Base-by-base conservation (phyloP, 768 basidiomycete genomes). In the Lenzites betulinus region DNA sequence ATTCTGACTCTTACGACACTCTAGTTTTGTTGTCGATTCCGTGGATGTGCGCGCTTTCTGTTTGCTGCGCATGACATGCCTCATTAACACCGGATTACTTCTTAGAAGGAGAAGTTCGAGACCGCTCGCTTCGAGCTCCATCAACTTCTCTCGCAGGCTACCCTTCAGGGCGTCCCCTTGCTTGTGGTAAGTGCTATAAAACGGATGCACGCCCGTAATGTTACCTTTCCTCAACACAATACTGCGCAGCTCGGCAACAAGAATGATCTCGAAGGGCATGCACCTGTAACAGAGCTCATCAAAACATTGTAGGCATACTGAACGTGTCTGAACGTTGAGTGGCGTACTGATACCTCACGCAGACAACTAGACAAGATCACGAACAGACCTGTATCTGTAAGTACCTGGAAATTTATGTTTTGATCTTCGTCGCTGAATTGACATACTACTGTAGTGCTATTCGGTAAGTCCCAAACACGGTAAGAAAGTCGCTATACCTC, bases 11-110 rank as follows among this genome's bases (percentile, higher is more conserved):
- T 7, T 20, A n/a, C 38, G 4, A 41, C 25, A 30, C 41, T 30
- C 35, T 28, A 96, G 94, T 20, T 95, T 93, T 68, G 91, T 97
- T n/a, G 90, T 97, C 22, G 95, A 97, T 71, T 90, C 95, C 3
- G 80, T 83, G 49, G 94, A 96, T 70, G 93, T 93, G 69, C 64
- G 89, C 78, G 2, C 44, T 38, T n/a, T 30, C 62, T 38, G 7
- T 13, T n/a, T 36, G 2, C 20, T 23, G 23, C 9, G n/a, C 35
- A 44, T 22, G 33, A 11, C 16, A n/a, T 5, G 41, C 3, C 62
- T 6, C 26, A 2, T 41, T 51, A 35, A 59, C 38, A 30, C 8
- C 42, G 25, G 53, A 52, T 22, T 47, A n/a, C 22, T 22, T 18
- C 54, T 36, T 71, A 94, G 93, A 81, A 78, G 60, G 90, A 90